Base-by-base conservation (phyloP, 768 basidiomycete genomes). In the Naematelia aurantialba region DNA sequence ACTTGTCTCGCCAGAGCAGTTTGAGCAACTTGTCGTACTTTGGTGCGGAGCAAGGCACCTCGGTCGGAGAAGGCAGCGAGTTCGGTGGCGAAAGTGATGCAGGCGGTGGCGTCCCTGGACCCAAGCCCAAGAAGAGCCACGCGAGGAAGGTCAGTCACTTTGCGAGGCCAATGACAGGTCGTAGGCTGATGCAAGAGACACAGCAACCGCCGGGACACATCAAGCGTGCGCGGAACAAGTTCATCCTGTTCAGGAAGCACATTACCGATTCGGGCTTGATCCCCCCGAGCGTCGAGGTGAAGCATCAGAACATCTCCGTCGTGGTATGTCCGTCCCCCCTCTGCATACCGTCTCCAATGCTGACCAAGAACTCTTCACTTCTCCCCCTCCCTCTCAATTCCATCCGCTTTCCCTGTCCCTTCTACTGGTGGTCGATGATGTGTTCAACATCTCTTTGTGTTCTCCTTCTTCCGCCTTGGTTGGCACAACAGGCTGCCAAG, bases 251-350 rank as follows among this genome's bases (percentile, higher is more conserved):
- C 67, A 47, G 77, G 19, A 78, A 76, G 55, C 74, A 77, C 50
- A 69, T 78, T 52, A 76, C 75, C 24, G 77, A 78, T 61, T 75
- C 75, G 17, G 64, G 69, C 34, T 56, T 75, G 46, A 77, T 77
- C 46, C 76, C 76, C 11, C 67, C 73, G 13, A 62, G 60, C 29
- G 76, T 77, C 25, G 76, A 75, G 58, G 68, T 70, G 13, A 78
- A 77, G 58, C 77, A 78, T 62, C 76, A 77, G 62, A 77, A 77
- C 50, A 76, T 78, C 53, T 75, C 73, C 19, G 72, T 77, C 11
- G 70, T 78, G 31, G 75, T 75, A 21, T 60, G 72, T 63, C 50
- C 29, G 24, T 48, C 48, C 39, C 49, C 8, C 17, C 17, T 8
- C 34, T 39, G 8, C 8, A 17, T 39, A 39, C 34, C 34, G 17